A percentile compares a stretch with the other conserved stretches of the same genome.
Conservation (phyloP, 164 flowering plant species). For the Macadamia integrifolia region DNA sequence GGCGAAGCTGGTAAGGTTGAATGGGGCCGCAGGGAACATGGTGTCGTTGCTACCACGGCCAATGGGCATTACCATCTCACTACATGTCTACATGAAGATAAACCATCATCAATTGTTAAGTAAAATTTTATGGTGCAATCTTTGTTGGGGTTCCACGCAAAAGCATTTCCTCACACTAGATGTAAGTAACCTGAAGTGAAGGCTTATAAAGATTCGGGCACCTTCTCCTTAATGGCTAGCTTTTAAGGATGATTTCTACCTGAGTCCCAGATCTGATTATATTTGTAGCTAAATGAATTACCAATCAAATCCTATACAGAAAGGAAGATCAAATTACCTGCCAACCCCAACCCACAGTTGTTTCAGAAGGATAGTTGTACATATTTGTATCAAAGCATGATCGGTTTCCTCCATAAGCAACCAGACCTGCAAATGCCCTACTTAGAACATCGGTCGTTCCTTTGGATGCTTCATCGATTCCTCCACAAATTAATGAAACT, state of each 20-base stretch:
- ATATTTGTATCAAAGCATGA: constrained; percentile 13
- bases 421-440: constrained; percentile 27
- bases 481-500: constrained; percentile 22
- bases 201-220: too few species aligned
- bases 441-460: constrained; percentile 18
- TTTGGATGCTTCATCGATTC: constrained; percentile 27
- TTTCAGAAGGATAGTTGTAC: not conserved
- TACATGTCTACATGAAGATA: constrained; percentile 34
- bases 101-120: too few species aligned
- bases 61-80: constrained; percentile 58
- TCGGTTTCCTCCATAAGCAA: constrained; percentile 7
- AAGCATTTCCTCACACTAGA: too few species aligned
- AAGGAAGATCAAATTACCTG: constrained; percentile 6
- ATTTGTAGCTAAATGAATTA: too few species aligned
- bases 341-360: constrained; percentile 2
- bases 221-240: too few species aligned
- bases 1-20: constrained; percentile 21
- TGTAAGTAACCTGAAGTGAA: too few species aligned
- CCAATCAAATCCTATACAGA: too few species aligned
- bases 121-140: too few species aligned
- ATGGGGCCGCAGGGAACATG: constrained; percentile 43
- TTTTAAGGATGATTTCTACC: too few species aligned
- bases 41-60: constrained; percentile 35
- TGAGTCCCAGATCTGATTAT: too few species aligned
- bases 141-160: too few species aligned